Evolutionary conservation across 805 yeast genomes (phyloP).

Genomic region (Schwanniomyces occidentalis): DNA sequence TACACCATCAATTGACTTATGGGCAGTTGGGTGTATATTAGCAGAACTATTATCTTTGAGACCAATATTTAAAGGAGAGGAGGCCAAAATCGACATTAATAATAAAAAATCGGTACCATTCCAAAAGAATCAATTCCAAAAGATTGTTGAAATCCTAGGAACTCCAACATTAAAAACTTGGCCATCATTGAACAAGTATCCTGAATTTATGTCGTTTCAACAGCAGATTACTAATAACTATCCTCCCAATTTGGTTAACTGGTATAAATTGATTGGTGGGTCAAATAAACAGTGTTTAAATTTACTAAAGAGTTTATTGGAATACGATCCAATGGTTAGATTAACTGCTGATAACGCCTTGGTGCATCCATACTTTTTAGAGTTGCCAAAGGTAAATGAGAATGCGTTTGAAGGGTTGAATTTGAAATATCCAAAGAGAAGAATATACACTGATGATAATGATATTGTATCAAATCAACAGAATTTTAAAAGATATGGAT

Average conservation of each 20-base stretch:
- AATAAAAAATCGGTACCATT: constrained; percentile 91
- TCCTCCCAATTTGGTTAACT: constrained; percentile 70
- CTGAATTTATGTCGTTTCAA: constrained; percentile 62
- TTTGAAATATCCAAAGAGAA: constrained; percentile 78
- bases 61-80: constrained; percentile 97
- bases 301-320: constrained; percentile 62
- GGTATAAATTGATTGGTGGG: constrained; percentile 87
- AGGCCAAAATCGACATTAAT: constrained; percentile 80
- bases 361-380: constrained; percentile 76
- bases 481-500: constrained; percentile 29
- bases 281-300: constrained; percentile 66
- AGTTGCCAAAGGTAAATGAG: constrained; percentile 62
- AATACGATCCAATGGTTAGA: constrained; percentile 80
- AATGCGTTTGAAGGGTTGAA: constrained; percentile 80
- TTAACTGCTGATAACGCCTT: constrained; percentile 78
- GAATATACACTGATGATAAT: constrained; percentile 84
- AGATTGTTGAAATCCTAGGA: constrained; percentile 90
- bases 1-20: constrained; percentile 86
- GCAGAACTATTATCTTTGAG: constrained; percentile 87
- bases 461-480: constrained; percentile 54
- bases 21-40: constrained; percentile 96
- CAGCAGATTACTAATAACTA: constrained; percentile 50
- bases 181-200: constrained; percentile 78
- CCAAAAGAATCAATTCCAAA: constrained; percentile 88
- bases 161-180: constrained; percentile 78